These are phyloP conservation scores for Mycena leptocephala DNA, from an alignment of 768 basidiomycete genomes.

Conservation along the genomic window DNA sequence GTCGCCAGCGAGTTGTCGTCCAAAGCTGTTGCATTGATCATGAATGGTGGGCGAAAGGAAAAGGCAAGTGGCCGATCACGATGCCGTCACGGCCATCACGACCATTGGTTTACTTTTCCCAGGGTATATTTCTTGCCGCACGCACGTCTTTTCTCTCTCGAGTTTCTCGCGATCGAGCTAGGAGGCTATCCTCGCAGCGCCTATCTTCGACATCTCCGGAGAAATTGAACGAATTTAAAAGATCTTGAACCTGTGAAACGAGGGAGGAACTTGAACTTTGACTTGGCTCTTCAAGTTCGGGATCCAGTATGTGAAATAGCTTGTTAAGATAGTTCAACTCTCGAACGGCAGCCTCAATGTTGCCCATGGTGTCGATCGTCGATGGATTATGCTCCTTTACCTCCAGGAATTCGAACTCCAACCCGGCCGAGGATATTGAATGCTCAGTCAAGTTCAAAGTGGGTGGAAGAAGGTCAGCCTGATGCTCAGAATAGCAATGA, in stretches of 20 bases:
- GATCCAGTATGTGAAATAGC: background rate
- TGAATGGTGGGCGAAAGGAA: too few species aligned
- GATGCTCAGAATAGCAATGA: background rate
- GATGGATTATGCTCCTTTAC: background rate
- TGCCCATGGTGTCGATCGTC: background rate
- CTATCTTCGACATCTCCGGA: background rate
- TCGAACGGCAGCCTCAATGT: background rate
- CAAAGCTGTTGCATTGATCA: too few species aligned
- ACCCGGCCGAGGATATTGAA: too few species aligned
- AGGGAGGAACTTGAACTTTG: slow-evolving; percentile 3
- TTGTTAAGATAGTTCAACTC: background rate
- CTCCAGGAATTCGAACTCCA: background rate
- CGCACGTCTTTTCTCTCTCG: too few species aligned
- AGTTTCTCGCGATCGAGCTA: too few species aligned
- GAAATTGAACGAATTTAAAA: background rate
- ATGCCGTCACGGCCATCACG: too few species aligned
- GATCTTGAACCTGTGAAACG: background rate
- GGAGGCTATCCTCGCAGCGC: too few species aligned
- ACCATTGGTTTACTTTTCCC: too few species aligned
- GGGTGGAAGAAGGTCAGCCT: background rate
- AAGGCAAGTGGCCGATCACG: too few species aligned
- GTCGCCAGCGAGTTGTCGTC: too few species aligned
- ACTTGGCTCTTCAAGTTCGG: background rate
- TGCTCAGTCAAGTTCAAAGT: background rate
- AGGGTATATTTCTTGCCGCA: too few species aligned